Base-by-base conservation (phyloP, 2,329 filamentous ascomycete genomes). In the Fusarium tupiense region DNA sequence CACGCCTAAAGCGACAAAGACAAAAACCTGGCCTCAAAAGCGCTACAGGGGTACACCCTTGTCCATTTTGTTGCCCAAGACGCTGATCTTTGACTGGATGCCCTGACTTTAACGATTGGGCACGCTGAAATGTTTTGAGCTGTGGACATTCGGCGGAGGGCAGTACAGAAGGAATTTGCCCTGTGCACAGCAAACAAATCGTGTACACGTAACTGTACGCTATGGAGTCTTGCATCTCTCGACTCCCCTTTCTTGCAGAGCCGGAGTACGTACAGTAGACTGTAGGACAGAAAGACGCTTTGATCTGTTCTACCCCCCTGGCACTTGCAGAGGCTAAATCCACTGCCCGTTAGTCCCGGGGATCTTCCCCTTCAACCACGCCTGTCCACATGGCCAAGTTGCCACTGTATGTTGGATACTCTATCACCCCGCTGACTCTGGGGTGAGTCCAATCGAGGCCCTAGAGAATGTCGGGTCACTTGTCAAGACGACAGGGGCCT, bases 51-150 rank as follows among this genome's bases (percentile, higher is more conserved):
- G 58, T 54, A 5, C 26, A 62, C 46, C 61, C 69, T 38, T 41
- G 60, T 63, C n/a, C 4, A 16, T 52, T 40, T 64, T 37, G 52
- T 53, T 41, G 50, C 49, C 73, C 66, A 72, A 65, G 46, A 47
- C 46, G 60, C 67, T 54, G 54, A 74, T 75, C 70, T 64, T 53
- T 71, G 47, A 75, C 70, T 75, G 73, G 73, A 60, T 62, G 73
- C 73, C 73, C 67, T 75, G 70, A 44, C 24, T 68, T 75, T 44
- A 44, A 69, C 62, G 73, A 75, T 75, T 75, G 73, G 73, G 70
- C 67, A 68, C 35, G 57, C 57, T 61, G 31, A 46, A 35, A 47
- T 47, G 33, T 52, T 40, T 41, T 40, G 35, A 49, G 49, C 53
- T 58, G 67, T 65, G 59, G 67, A 41, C 4, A 46, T 67, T 37